Conservation (phyloP, 768 basidiomycete genomes). For the Mycena venus region DNA sequence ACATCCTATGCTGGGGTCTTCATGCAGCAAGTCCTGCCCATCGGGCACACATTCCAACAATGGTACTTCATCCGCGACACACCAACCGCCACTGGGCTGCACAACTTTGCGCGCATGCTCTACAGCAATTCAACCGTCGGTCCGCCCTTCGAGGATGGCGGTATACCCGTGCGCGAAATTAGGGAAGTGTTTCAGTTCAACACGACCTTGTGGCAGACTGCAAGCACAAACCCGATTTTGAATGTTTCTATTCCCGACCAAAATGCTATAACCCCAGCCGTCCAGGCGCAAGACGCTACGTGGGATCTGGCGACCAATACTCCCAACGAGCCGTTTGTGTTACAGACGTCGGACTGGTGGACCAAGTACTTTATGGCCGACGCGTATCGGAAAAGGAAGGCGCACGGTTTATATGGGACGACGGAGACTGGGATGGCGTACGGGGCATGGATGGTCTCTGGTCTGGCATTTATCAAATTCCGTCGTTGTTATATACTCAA, state of each 20-base stretch:
- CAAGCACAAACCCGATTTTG: slow-evolving; percentile 1
- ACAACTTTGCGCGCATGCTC: slow-evolving; percentile 23
- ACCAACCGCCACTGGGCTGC: slow-evolving; percentile 6
- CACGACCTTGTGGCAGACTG: slow-evolving; percentile 24
- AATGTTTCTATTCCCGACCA: slow-evolving; percentile 21
- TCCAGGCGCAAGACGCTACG: slow-evolving; percentile 20
- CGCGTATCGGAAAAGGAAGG: slow-evolving; percentile 9
- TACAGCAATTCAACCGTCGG: slow-evolving; percentile 16
- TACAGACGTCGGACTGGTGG: slow-evolving; percentile 24
- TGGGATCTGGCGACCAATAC: slow-evolving; percentile 18
- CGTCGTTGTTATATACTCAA: background rate
- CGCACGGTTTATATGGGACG: slow-evolving; percentile 18
- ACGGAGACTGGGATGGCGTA: slow-evolving; percentile 20
- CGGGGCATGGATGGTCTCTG: slow-evolving; percentile 26
- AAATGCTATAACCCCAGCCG: slow-evolving; percentile 16
- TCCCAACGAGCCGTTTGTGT: slow-evolving; percentile 23
- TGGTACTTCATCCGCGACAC: slow-evolving; percentile 26
- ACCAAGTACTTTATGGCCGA: slow-evolving; percentile 23
- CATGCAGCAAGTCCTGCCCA: slow-evolving; percentile 16
- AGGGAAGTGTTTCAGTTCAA: slow-evolving; percentile 22
- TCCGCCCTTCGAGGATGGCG: slow-evolving; percentile 14
- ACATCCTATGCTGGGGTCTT: slow-evolving; percentile 10
- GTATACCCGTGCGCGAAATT: slow-evolving; percentile 21
- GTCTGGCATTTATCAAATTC: background rate
- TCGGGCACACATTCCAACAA: slow-evolving; percentile 26